phyloP scores from a whole-genome alignment of 2,329 filamentous ascomycete genomes.

The Penicillium sp. region DNA sequence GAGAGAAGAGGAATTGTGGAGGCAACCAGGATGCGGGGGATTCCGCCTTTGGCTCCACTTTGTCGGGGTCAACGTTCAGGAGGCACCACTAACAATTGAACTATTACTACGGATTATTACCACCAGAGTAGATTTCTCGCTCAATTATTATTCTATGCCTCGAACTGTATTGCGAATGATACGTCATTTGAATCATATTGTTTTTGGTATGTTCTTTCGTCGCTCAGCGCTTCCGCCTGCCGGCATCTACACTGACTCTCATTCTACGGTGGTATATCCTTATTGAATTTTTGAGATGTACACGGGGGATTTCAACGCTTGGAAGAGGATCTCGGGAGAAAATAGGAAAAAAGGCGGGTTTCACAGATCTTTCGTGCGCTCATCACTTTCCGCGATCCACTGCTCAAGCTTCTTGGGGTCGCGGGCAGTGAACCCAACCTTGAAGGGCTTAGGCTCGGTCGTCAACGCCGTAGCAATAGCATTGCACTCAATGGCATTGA shows the following conservation, averaged over 20 bases:
- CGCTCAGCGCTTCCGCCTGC: too few species aligned
- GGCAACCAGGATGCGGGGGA: constrained; percentile 12
- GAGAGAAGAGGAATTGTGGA: constrained; percentile 7
- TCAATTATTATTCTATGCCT: too few species aligned
- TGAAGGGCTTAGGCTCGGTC: constrained; percentile 65
- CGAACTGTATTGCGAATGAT: too few species aligned
- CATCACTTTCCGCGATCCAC: constrained; percentile 59
- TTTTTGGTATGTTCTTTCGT: too few species aligned
- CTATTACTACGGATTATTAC: too few species aligned
- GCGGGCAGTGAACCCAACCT: constrained; percentile 57
- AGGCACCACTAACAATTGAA: too few species aligned
- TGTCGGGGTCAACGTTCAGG: too few species aligned
- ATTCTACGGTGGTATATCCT: background rate
- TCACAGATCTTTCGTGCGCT: constrained; percentile 53
- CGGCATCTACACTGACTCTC: too few species aligned
- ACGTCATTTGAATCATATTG: too few species aligned
- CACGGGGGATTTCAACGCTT: too few species aligned
- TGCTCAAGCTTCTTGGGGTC: constrained; percentile 48
- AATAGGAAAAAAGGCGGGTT: background rate
- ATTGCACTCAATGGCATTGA: constrained; percentile 62
- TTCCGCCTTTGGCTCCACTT: constrained; percentile 8
- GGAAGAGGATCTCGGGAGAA: background rate
- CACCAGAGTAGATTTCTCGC: too few species aligned
- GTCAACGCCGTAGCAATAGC: constrained; percentile 60
- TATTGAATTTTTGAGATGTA: too few species aligned